Conservation (phyloP, 1,284 basidiomycete species). For the Cryptococcus sp. region DNA sequence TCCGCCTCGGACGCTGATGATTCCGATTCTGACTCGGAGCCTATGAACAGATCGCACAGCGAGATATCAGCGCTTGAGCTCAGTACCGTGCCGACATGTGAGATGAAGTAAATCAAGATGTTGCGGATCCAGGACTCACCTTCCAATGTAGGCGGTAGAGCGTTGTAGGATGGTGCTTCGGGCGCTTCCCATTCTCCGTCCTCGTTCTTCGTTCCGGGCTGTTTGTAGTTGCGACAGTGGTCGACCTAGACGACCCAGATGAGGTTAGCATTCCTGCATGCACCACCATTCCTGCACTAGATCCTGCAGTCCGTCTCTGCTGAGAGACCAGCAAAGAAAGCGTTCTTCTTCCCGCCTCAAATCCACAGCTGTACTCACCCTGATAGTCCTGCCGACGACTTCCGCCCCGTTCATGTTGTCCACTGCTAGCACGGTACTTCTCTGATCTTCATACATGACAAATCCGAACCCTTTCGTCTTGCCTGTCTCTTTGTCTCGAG, state of each 20-base stretch:
- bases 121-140: slow-evolving; percentile 57
- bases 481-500: slow-evolving; percentile 85
- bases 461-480: slow-evolving; percentile 92
- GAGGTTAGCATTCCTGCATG: slow-evolving; percentile 3
- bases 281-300: background rate
- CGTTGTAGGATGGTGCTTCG: slow-evolving; percentile 82
- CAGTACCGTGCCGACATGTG: too few species aligned
- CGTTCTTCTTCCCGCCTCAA: background rate
- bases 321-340: background rate
- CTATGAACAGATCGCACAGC: slow-evolving; percentile 9
- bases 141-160: slow-evolving; percentile 68
- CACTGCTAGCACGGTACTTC: slow-evolving; percentile 92
- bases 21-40: slow-evolving; percentile 59
- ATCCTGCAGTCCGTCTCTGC: background rate
- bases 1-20: slow-evolving; percentile 68
- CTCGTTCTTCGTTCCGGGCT: slow-evolving; percentile 74
- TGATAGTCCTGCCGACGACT: slow-evolving; percentile 79
- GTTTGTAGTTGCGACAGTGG: slow-evolving; percentile 92
- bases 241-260: slow-evolving; percentile 60
- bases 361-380: slow-evolving; percentile 55
- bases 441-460: slow-evolving; percentile 98
- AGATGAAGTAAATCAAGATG: background rate
- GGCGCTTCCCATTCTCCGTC: slow-evolving; percentile 86
- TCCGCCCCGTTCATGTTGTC: slow-evolving; percentile 97
- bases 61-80: background rate